Evolutionary conservation across 371 early-diverging fungal species (phyloP).

Genomic region (Vairimorpha necatrix): DNA sequence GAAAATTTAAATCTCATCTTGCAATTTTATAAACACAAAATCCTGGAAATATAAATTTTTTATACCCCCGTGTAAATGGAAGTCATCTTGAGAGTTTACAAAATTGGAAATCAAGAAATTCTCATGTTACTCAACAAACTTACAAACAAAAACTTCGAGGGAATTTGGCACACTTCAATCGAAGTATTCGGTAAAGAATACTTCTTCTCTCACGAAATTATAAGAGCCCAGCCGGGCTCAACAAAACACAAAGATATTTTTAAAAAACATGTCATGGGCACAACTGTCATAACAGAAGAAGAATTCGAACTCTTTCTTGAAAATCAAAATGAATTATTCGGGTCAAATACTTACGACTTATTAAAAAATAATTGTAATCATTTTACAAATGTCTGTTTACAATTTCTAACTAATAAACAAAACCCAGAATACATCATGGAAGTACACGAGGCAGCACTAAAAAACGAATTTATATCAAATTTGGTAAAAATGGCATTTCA

Average conservation of each 20-base stretch:
- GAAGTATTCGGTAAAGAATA: constrained; percentile 77
- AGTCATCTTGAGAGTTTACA: constrained; percentile 34
- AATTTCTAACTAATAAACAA: constrained; percentile 48
- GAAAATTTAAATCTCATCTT: too few relatives aligned
- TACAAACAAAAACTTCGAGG: constrained; percentile 52
- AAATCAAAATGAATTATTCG: constrained; percentile 38
- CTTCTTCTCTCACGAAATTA: constrained; percentile 73
- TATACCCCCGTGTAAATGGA: background rate
- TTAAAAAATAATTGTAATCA: constrained; percentile 64
- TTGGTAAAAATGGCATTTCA: constrained; percentile 11
- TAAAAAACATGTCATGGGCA: constrained; percentile 49
- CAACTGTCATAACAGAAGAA: constrained; percentile 40
- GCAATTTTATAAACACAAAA: too few relatives aligned
- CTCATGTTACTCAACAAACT: constrained; percentile 3
- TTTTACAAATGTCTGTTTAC: constrained; percentile 53
- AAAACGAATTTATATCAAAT: constrained; percentile 11
- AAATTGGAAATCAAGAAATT: constrained; percentile 18
- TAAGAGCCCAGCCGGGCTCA: constrained; percentile 34
- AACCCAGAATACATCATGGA: constrained; percentile 63
- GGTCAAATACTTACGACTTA: constrained; percentile 55
- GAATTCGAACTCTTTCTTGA: constrained; percentile 51
- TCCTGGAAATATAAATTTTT: too few relatives aligned
- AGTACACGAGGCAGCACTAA: constrained; percentile 44
- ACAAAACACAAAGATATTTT: constrained; percentile 47
- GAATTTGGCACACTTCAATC: constrained; percentile 74